Conservation (phyloP, 768 basidiomycete genomes). For the Psilocybe tampanensis region DNA sequence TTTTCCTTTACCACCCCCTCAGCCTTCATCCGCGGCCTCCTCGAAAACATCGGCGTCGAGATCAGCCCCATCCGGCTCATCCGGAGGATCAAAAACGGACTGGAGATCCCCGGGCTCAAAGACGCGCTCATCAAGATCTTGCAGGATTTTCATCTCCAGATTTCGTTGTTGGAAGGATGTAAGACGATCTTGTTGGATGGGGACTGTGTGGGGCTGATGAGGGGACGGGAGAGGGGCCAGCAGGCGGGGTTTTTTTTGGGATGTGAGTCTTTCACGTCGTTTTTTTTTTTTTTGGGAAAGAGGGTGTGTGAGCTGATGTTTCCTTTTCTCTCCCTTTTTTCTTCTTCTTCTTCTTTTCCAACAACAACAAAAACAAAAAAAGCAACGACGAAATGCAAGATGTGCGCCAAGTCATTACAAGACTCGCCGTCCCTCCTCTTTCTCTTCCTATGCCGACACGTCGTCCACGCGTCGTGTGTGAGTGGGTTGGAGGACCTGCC, state of each 20-base stretch:
- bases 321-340: no score
- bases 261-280: slow-evolving; percentile 63
- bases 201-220: slow-evolving; percentile 76
- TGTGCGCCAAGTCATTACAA: slow-evolving; percentile 65
- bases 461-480: slow-evolving; percentile 81
- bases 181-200: slow-evolving; percentile 83
- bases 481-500: slow-evolving; percentile 68
- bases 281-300: no score
- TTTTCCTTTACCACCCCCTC: slow-evolving; percentile 8
- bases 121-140: slow-evolving; percentile 95
- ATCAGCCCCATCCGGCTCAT: slow-evolving; percentile 95
- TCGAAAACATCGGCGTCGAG: slow-evolving; percentile 96
- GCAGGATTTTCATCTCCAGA: slow-evolving; percentile 94
- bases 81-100: slow-evolving; percentile 91
- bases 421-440: slow-evolving; percentile 62
- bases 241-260: slow-evolving; percentile 78
- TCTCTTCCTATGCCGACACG: slow-evolving; percentile 86
- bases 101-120: slow-evolving; percentile 95
- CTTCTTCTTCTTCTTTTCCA: no score
- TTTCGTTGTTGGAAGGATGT: slow-evolving; percentile 91
- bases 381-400: slow-evolving; percentile 68
- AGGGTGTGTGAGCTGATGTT: no score
- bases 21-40: slow-evolving; percentile 93
- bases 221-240: slow-evolving; percentile 72
- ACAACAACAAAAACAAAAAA: no score